Evolutionary conservation across 2,329 filamentous ascomycete genomes (phyloP).

Genomic region (Leptodontidium sp.): DNA sequence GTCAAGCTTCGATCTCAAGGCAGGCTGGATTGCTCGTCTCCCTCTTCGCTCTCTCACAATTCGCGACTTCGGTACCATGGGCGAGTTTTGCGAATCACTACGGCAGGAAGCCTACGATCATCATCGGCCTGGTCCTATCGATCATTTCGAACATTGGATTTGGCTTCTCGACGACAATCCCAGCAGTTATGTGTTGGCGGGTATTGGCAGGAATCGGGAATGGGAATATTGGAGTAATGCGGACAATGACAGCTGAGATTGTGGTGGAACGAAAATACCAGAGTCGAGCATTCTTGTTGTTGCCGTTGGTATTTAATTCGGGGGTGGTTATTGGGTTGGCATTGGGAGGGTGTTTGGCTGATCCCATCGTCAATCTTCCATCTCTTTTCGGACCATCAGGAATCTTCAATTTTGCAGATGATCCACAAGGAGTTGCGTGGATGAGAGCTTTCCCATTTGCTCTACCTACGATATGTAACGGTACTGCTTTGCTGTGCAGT

Average conservation of each 20-base stretch:
- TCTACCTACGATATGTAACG: conserved; percentile 51
- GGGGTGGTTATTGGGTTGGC: conserved; percentile 45
- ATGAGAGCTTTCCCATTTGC: conserved; percentile 52
- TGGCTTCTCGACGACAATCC: conserved; percentile 70
- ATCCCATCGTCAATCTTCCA: conserved; percentile 49
- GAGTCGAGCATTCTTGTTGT: conserved; percentile 58
- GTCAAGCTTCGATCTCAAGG: conserved; percentile 65
- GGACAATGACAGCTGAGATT: conserved; percentile 77
- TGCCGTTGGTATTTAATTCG: conserved; percentile 72
- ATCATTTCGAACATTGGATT: conserved; percentile 69
- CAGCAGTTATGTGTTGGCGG: conserved; percentile 66
- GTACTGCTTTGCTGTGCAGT: conserved; percentile 41
- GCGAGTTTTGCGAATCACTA: conserved; percentile 72
- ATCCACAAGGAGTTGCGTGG: conserved; percentile 50
- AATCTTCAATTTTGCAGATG: conserved; percentile 46
- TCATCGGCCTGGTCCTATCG: conserved; percentile 73
- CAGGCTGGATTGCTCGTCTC: conserved; percentile 82
- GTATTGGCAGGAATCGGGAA: conserved; percentile 79
- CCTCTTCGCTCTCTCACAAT: conserved; percentile 83
- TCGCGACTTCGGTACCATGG: conserved; percentile 84
- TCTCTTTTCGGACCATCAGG: conserved; percentile 52
- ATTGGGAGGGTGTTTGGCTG: conserved; percentile 53
- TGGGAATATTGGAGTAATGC: conserved; percentile 77
- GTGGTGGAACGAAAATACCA: conserved; percentile 75
- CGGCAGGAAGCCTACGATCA: conserved; percentile 79